Evolutionary conservation across 805 yeast species (phyloP).

Genomic region (Monosporozyma aerobia): DNA sequence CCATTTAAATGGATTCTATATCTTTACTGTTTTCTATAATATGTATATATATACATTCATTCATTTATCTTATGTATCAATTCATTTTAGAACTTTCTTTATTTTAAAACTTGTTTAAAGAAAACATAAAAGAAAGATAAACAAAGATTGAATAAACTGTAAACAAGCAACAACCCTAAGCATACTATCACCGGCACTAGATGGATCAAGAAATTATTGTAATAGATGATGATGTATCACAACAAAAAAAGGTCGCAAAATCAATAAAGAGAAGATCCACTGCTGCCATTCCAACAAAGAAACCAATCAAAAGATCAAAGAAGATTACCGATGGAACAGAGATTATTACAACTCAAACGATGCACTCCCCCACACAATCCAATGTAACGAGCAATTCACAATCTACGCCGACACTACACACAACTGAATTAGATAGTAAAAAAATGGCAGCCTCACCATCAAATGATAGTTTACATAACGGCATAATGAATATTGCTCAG

Average conservation of each 20-base stretch:
- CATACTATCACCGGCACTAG: neutral
- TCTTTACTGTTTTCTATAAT: neutral
- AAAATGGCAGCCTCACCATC: neutral
- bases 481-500: slow-evolving; percentile 24
- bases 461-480: neutral
- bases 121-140: too few species aligned
- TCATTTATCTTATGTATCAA: neutral
- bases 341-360: too few species aligned
- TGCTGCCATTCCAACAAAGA: neutral
- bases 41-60: neutral
- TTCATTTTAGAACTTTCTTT: neutral
- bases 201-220: slow-evolving; percentile 2
- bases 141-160: neutral
- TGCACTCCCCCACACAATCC: neutral
- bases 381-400: neutral
- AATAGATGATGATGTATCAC: slow-evolving; percentile 1
- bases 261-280: slow-evolving; percentile 2
- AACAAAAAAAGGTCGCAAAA: neutral
- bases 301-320: neutral
- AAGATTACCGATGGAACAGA: neutral
- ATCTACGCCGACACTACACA: neutral
- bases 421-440: neutral
- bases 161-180: neutral
- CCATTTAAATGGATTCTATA: too few species aligned
- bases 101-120: neutral